A percentile compares a stretch with the other conserved stretches of the same genome.
These are phyloP conservation scores for Cryptosporidium xiaoi DNA, from an alignment of 169 alveolate genomes.

Conservation along the genomic window DNA sequence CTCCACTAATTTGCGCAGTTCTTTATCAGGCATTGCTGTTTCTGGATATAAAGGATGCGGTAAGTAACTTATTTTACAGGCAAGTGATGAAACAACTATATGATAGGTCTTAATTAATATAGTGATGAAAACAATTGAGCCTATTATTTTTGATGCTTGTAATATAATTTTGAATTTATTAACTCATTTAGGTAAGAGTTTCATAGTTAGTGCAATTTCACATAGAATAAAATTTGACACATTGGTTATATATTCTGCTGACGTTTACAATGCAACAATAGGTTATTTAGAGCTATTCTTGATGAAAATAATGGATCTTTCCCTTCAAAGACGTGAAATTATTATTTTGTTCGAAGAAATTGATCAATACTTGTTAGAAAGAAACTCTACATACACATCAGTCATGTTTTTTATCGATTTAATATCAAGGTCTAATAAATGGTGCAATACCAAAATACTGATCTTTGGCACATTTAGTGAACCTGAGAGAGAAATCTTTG, in stretches of 20 bases:
- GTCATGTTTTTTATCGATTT: conserved; percentile 31
- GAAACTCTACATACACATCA: neutral
- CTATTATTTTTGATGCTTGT: conserved; percentile 54
- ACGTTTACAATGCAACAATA: conserved; percentile 28
- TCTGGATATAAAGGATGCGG: conserved; percentile 64
- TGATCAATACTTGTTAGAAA: conserved; percentile 17
- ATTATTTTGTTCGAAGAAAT: conserved; percentile 28
- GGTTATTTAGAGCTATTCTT: conserved; percentile 20
- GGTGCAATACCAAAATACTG: conserved; percentile 29
- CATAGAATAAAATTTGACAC: conserved; percentile 4
- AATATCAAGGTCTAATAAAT: conserved; percentile 48
- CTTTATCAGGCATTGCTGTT: conserved; percentile 4
- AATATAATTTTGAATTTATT: neutral
- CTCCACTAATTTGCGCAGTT: too few species aligned
- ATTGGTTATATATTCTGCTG: conserved; percentile 16
- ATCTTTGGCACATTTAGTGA: conserved; percentile 27
- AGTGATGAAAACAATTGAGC: conserved; percentile 63
- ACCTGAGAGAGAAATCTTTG: neutral
- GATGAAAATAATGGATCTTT: neutral
- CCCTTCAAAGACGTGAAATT: neutral
- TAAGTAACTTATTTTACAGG: conserved; percentile 19
- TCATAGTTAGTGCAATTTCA: conserved; percentile 3
- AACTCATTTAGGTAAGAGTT: conserved; percentile 46
- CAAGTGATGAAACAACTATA: conserved; percentile 37
- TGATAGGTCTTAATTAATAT: conserved; percentile 55